Percentiles rank a stretch among this genome's conserved stretches.
Conservation (phyloP, 495 filamentous ascomycete species). For the Penicillium malachiteum region DNA sequence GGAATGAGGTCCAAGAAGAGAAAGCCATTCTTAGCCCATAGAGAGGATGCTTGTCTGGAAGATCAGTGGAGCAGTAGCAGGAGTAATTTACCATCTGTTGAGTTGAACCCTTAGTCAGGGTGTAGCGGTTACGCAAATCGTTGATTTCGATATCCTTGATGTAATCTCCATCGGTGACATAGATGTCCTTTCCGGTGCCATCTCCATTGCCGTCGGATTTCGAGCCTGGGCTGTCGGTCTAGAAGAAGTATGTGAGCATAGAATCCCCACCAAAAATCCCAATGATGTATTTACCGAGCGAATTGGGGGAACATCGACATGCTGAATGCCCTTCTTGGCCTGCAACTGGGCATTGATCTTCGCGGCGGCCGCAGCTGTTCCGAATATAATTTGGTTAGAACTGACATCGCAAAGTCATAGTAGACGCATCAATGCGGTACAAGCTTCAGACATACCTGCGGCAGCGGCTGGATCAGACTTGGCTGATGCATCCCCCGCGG, state of each 20-base stretch:
- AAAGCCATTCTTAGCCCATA: constrained; percentile 3
- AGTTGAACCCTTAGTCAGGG: constrained; percentile 94
- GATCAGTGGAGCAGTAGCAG: constrained; percentile 76
- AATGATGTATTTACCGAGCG: constrained; percentile 50
- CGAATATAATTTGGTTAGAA: constrained; percentile 5
- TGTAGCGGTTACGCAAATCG: constrained; percentile 94
- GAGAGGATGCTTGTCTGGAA: constrained; percentile 49
- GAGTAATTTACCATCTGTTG: constrained; percentile 98
- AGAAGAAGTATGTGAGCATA: constrained; percentile 10
- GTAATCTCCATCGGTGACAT: constrained; percentile 92
- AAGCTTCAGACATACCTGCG: constrained; percentile 57
- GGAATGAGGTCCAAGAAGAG: constrained; percentile 37
- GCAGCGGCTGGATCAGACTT: constrained; percentile 76
- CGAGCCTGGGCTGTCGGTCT: constrained; percentile 52
- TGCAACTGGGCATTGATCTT: constrained; percentile 91
- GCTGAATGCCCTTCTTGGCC: constrained; percentile 89
- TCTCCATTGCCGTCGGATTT: constrained; percentile 47
- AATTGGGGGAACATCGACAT: constrained; percentile 91
- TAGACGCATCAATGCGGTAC: not conserved
- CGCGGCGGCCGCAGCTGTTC: constrained; percentile 81
- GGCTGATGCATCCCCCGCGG: constrained; percentile 36
- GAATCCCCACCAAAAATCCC: not conserved
- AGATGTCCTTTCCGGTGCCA: constrained; percentile 68
- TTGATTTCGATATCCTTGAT: constrained; percentile 99
- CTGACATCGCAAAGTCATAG: not conserved